Percentiles rank a stretch among this genome's conserved stretches.
These are phyloP conservation scores for Mycena filopes DNA, from an alignment of 768 basidiomycete species.

Conservation along the genomic window DNA sequence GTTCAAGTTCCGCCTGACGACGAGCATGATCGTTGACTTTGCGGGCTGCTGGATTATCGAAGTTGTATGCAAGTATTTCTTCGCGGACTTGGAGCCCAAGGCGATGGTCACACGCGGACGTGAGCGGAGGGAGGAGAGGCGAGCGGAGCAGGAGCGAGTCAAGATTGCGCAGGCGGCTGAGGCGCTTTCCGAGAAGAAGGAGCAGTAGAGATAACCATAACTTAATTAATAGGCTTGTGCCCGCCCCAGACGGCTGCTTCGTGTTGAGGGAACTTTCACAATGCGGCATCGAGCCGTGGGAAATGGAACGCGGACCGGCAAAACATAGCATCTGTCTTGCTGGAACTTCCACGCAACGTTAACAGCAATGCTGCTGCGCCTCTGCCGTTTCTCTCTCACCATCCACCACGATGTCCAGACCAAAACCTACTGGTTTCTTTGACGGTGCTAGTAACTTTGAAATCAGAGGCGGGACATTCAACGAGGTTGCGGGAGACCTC, in stretches of 20 bases:
- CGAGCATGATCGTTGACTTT: constrained; percentile 89
- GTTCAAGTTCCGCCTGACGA: constrained; percentile 87
- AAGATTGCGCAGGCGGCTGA: constrained; percentile 12
- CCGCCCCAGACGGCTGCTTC: no score
- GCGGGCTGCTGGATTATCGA: constrained; percentile 89
- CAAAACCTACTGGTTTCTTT: background rate
- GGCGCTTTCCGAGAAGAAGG: constrained; percentile 28
- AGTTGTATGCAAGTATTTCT: constrained; percentile 81
- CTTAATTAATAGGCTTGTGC: constrained; percentile 18
- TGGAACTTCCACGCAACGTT: background rate
- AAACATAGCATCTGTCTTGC: background rate
- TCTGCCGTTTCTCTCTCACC: no score
- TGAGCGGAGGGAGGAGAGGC: constrained; percentile 77
- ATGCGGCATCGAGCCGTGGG: no score
- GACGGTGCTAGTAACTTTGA: constrained; percentile 2
- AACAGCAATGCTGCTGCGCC: background rate
- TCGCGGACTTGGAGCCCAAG: constrained; percentile 90
- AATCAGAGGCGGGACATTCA: constrained; percentile 12
- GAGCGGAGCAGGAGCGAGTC: constrained; percentile 52
- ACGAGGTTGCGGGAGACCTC: constrained; percentile 9
- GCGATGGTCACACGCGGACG: constrained; percentile 85
- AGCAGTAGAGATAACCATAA: constrained; percentile 33
- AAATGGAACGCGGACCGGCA: no score
- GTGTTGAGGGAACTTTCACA: no score
- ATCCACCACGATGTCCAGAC: constrained; percentile 6